A percentile compares a stretch with the other conserved stretches of the same genome.
Conservation (phyloP, 495 filamentous ascomycete species). For the Penicillium ochrochloron region DNA sequence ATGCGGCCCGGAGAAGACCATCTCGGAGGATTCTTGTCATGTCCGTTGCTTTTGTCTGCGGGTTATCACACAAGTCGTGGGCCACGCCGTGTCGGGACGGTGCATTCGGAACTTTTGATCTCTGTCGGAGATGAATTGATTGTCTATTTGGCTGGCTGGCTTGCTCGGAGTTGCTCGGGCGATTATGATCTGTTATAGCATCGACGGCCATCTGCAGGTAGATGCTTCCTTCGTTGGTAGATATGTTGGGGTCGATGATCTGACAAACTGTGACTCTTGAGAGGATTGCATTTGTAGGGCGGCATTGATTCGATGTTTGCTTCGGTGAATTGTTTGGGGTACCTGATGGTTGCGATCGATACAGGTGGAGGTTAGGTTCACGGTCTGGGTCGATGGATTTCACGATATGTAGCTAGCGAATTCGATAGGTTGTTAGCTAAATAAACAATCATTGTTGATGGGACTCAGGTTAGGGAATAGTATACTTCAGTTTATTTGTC, state of each 20-base stretch:
- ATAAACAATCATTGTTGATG: neutral
- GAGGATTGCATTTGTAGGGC: neutral
- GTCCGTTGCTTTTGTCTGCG: neutral
- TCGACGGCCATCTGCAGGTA: neutral
- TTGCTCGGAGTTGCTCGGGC: neutral
- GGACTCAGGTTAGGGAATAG: neutral
- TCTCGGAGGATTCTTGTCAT: constrained; percentile 6
- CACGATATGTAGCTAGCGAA: neutral
- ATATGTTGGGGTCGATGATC: neutral
- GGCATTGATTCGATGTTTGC: neutral
- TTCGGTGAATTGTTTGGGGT: neutral
- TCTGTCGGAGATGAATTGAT: constrained; percentile 1
- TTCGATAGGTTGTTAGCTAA: neutral
- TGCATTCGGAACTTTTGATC: neutral
- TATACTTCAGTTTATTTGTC: neutral
- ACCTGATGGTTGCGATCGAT: neutral
- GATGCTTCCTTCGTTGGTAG: neutral
- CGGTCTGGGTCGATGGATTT: neutral
- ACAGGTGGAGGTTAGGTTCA: neutral
- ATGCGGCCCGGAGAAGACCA: neutral
- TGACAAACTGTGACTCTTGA: neutral
- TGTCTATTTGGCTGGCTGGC: neutral
- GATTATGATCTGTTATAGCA: neutral
- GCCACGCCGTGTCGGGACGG: neutral
- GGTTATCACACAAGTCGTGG: neutral